Percentiles rank a stretch among this genome's conserved stretches.
These are phyloP conservation scores for Galerina marginata DNA, from an alignment of 768 basidiomycete genomes.

Conservation along the genomic window DNA sequence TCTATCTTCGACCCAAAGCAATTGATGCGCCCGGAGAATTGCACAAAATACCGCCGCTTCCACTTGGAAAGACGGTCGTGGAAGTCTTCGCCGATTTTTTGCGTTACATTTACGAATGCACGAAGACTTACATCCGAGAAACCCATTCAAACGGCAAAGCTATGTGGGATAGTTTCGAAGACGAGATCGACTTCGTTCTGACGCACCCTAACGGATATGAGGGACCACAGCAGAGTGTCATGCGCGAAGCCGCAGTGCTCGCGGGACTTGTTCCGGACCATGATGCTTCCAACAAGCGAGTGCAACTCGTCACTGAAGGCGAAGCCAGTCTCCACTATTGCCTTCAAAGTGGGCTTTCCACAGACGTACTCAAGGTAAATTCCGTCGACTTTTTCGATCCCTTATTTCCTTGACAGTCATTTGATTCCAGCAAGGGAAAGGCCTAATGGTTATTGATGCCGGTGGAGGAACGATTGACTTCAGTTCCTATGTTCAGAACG, in stretches of 20 bases:
- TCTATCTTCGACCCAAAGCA: slow-evolving; percentile 37
- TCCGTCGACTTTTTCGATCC: background rate
- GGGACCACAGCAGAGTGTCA: slow-evolving; percentile 55
- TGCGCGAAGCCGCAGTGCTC: slow-evolving; percentile 55
- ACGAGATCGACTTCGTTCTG: slow-evolving; percentile 53
- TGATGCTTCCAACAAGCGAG: slow-evolving; percentile 39
- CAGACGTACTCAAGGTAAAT: slow-evolving; percentile 34
- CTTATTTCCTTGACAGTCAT: background rate
- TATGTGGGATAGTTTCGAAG: slow-evolving; percentile 47
- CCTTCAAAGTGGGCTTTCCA: slow-evolving; percentile 46
- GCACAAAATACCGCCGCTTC: slow-evolving; percentile 42
- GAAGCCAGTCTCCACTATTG: slow-evolving; percentile 66
- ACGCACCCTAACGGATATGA: slow-evolving; percentile 72
- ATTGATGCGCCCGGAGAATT: background rate
- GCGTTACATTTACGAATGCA: slow-evolving; percentile 49
- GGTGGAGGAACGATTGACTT: slow-evolving; percentile 56
- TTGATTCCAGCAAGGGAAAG: slow-evolving; percentile 7
- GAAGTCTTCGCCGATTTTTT: slow-evolving; percentile 58
- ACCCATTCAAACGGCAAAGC: slow-evolving; percentile 45
- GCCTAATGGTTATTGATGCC: slow-evolving; percentile 27
- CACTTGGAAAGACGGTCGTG: slow-evolving; percentile 42
- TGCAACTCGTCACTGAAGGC: slow-evolving; percentile 64
- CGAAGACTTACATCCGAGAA: slow-evolving; percentile 49
- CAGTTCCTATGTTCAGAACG: slow-evolving; percentile 43
- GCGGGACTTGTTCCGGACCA: slow-evolving; percentile 56